Conservation (phyloP, 163 green algal species). For the Chloromonas sp. region DNA sequence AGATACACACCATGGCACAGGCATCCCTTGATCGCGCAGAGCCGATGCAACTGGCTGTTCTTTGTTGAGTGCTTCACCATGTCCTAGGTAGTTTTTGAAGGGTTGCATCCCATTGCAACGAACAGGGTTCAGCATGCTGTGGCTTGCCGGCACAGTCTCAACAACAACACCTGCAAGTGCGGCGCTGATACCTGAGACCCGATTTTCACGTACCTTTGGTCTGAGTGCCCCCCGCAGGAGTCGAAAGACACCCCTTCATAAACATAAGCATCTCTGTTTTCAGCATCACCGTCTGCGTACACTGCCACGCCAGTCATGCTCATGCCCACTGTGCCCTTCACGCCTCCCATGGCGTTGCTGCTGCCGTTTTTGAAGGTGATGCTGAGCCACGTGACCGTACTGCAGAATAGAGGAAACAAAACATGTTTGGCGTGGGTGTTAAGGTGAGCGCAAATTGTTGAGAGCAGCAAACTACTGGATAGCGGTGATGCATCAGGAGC, state of each 20-base stretch:
- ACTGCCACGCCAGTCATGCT: background rate
- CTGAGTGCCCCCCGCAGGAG: constrained; percentile 11
- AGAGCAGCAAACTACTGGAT: too few relatives aligned
- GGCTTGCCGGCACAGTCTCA: background rate
- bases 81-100: too few relatives aligned
- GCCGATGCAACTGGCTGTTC: background rate
- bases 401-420: too few relatives aligned
- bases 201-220: background rate
- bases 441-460: too few relatives aligned
- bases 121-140: too few relatives aligned
- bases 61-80: too few relatives aligned
- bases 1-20: too few relatives aligned
- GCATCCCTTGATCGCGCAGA: background rate
- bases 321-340: background rate
- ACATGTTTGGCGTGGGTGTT: too few relatives aligned
- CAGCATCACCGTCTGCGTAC: constrained; percentile 7
- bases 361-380: background rate
- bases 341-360: background rate
- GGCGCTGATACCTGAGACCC: too few relatives aligned
- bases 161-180: background rate
- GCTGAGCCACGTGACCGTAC: background rate
- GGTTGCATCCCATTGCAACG: too few relatives aligned
- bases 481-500: too few relatives aligned
- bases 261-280: background rate
- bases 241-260: constrained; percentile 9